Evolutionary conservation across 2,329 filamentous ascomycete species (phyloP), one percentile per base, ranked within the genome.

Genomic region (Exophiala oligosperma): DNA sequence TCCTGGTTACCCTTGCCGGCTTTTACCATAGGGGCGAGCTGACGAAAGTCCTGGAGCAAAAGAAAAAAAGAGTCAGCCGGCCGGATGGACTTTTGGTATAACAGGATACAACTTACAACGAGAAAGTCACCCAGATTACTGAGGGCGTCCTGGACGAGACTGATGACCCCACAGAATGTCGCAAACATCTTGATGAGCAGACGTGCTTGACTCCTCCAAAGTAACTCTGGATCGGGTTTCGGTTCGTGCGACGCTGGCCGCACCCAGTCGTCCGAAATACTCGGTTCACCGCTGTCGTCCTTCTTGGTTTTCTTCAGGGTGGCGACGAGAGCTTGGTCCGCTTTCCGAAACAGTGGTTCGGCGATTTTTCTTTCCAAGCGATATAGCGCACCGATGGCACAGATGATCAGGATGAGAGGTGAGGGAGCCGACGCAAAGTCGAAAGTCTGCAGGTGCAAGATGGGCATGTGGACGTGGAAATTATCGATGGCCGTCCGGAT

Each of bases 311-410:
- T 44, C 24, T 54, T 44, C n/a, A 44, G 40, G 0, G 49, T 32
- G 17, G 44, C 49, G 21, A 46, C 48, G 17, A 62, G 56, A 9
- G 50, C 56, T 40, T 62, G 56, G 23, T 57, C 56, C 9, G 60
- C 60, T 44, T 54, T 59, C 41, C 51, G 41, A 26, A 57, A 62
- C 38, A 62, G 32, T 12, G 62, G 60, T 41, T 63, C 67, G 2
- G 71, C 70, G 14, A 66, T 64, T 21, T 69, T 70, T 23, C 70
- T 67, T n/a, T 70, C 67, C 7, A 72, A 59, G 7, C 51, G 66
- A 54, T 72, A 73, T 2, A 71, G 59, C 4, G 72, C 72, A 1
- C 72, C 72, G 53, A 74, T 71, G 14, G 71, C 69, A 48, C 71
- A 73, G 44, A 74, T 73, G 1, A 71, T 68, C 4, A 74, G 61